Conservation (phyloP, 2,329 filamentous ascomycete genomes). For the Ophiostoma sp. region DNA sequence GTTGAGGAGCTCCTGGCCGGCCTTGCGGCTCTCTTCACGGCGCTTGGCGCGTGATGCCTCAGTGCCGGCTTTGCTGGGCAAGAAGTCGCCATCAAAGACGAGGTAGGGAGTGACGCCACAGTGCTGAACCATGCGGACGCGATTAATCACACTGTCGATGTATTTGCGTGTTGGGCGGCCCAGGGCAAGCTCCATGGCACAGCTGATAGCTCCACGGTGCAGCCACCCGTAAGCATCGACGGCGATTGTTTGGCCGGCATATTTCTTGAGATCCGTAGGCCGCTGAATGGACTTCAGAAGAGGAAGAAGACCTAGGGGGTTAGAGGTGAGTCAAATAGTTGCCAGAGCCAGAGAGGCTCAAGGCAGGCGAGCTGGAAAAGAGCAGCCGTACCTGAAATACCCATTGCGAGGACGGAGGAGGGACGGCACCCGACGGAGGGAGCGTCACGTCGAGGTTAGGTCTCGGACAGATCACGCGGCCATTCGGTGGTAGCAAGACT, state of each 20-base stretch:
- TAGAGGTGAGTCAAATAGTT: not conserved
- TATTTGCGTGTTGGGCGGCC: constrained; percentile 84
- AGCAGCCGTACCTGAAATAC: constrained; percentile 25
- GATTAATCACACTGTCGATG: constrained; percentile 82
- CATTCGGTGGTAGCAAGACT: constrained; percentile 15
- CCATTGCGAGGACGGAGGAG: constrained; percentile 24
- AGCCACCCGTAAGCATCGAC: constrained; percentile 98
- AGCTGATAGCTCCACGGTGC: constrained; percentile 84
- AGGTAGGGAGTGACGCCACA: constrained; percentile 93
- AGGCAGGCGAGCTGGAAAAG: too few species aligned
- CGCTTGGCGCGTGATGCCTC: constrained; percentile 71
- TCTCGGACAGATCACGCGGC: constrained; percentile 11
- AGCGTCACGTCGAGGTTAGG: constrained; percentile 1
- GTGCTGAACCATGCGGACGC: constrained; percentile 88
- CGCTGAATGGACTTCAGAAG: constrained; percentile 95
- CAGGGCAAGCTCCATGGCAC: constrained; percentile 83
- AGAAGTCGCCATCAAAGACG: constrained; percentile 90
- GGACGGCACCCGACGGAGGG: constrained; percentile 14
- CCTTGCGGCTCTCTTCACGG: constrained; percentile 68
- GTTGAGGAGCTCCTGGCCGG: constrained; percentile 72
- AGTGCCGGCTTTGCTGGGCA: constrained; percentile 87
- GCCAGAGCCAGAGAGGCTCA: too few species aligned
- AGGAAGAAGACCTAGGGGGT: constrained; percentile 66
- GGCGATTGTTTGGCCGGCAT: constrained; percentile 79
- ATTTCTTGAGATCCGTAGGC: constrained; percentile 79